These are phyloP conservation scores for Ustulina deusta DNA, from an alignment of 2,329 filamentous ascomycete species.

Conservation along the genomic window DNA sequence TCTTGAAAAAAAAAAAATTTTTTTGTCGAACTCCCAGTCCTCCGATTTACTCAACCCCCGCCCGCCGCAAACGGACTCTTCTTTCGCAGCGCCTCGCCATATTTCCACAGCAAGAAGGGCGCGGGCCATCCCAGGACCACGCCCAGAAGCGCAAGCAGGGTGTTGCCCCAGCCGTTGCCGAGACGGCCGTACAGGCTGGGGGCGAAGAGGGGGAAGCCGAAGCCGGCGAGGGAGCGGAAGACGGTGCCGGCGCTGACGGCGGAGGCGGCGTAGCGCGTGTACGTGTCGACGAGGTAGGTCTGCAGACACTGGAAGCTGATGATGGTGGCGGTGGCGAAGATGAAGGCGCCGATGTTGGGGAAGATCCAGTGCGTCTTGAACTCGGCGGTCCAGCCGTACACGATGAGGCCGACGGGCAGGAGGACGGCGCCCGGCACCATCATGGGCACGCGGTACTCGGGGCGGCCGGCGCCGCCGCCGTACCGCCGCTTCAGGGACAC, in stretches of 20 bases:
- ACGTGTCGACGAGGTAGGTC: conserved; percentile 61
- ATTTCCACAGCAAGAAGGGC: conserved; percentile 59
- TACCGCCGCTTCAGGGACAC: conserved; percentile 57
- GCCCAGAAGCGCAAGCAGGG: conserved; percentile 61
- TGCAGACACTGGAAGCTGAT: conserved; percentile 60
- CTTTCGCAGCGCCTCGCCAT: conserved; percentile 53
- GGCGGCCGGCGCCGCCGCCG: conserved; percentile 53
- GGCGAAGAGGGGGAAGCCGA: conserved; percentile 65
- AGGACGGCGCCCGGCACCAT: conserved; percentile 57
- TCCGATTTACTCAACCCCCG: conserved; percentile 14
- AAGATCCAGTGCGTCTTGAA: conserved; percentile 59
- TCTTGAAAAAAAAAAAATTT: too few relatives aligned
- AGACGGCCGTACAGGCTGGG: conserved; percentile 58
- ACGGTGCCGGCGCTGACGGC: conserved; percentile 60
- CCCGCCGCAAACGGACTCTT: conserved; percentile 52
- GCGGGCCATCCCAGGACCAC: conserved; percentile 64
- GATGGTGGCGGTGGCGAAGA: conserved; percentile 56
- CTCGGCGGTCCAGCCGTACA: conserved; percentile 62
- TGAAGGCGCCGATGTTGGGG: conserved; percentile 58
- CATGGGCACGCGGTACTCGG: conserved; percentile 59
- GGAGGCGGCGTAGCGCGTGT: conserved; percentile 60
- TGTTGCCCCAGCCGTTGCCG: conserved; percentile 62
- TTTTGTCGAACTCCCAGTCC: not conserved
- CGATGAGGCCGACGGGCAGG: conserved; percentile 58
- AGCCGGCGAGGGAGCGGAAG: conserved; percentile 61